These are phyloP conservation scores for Gremmenia infestans DNA, from an alignment of 2,329 filamentous ascomycete genomes.

Conservation along the genomic window DNA sequence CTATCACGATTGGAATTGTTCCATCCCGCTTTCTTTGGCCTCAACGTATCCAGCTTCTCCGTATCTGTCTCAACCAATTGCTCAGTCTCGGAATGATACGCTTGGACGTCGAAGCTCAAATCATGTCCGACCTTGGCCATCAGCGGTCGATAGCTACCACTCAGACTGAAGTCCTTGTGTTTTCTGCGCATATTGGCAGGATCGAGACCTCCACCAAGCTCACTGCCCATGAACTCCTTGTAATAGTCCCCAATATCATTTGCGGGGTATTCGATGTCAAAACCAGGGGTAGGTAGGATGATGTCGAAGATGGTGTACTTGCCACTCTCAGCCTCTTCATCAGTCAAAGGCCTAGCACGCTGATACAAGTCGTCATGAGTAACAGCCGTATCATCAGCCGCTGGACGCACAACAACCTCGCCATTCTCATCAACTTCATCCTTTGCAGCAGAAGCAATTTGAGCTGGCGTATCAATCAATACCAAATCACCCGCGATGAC, in stretches of 20 bases:
- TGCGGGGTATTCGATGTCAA: conserved; percentile 77
- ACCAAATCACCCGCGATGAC: conserved; percentile 79
- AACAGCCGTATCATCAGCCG: conserved; percentile 50
- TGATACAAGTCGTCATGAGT: conserved; percentile 52
- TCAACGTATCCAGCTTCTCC: conserved; percentile 41
- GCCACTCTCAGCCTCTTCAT: conserved; percentile 72
- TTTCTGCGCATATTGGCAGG: conserved; percentile 81
- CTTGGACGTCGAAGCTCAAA: conserved; percentile 63
- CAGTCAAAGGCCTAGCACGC: conserved; percentile 68
- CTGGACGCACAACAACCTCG: conserved; percentile 46
- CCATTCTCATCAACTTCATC: conserved; percentile 35
- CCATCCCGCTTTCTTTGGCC: background rate
- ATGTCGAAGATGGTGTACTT: conserved; percentile 79
- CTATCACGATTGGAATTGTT: background rate
- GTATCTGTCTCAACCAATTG: conserved; percentile 88
- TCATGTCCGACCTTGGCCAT: conserved; percentile 60
- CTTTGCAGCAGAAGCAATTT: conserved; percentile 6
- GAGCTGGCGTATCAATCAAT: conserved; percentile 22
- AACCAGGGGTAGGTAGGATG: conserved; percentile 89
- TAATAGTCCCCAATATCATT: conserved; percentile 86
- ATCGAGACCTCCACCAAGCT: conserved; percentile 72
- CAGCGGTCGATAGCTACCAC: conserved; percentile 84
- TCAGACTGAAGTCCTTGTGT: conserved; percentile 83
- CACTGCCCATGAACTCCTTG: conserved; percentile 74
- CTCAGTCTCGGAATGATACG: conserved; percentile 66